A percentile compares a stretch with the other conserved stretches of the same genome.
phyloP scores from a whole-genome alignment of 345 rosid genomes.

The Mercurialis annua region DNA sequence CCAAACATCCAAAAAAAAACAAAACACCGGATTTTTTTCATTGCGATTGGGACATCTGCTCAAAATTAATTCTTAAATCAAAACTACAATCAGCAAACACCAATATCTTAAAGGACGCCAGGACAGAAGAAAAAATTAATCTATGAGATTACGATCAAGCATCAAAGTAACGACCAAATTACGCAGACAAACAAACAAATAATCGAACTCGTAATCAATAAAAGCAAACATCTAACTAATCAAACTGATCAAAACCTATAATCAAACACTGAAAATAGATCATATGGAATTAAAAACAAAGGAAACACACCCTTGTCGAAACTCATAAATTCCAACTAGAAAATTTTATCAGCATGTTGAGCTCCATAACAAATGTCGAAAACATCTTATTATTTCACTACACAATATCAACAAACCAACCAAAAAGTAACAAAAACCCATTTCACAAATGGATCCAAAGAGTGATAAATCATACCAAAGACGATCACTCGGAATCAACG shows the following conservation, averaged over 20 bases:
- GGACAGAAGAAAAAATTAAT: neutral
- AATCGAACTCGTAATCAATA: neutral
- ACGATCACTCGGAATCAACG: slow-evolving; percentile 13
- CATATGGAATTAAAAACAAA: neutral
- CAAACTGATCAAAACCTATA: neutral
- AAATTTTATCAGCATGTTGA: neutral
- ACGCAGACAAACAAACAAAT: neutral
- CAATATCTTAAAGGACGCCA: neutral
- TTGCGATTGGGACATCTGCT: neutral
- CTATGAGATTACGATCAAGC: neutral
- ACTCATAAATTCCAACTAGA: slow-evolving; percentile 7
- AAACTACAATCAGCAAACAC: neutral
- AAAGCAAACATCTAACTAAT: neutral
- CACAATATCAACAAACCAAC: neutral
- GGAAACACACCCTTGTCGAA: neutral
- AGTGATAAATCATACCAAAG: neutral
- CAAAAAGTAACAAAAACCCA: neutral
- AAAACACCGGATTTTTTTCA: neutral
- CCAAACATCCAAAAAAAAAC: neutral
- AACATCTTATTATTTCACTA: slow-evolving; percentile 11
- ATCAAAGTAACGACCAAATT: slow-evolving; percentile 1
- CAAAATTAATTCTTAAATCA: neutral
- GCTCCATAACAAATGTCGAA: slow-evolving; percentile 12
- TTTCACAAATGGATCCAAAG: neutral
- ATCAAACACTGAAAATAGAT: neutral